These are phyloP conservation scores for Fraxinus velutina DNA, from an alignment of 305 asterid species.

Conservation along the genomic window DNA sequence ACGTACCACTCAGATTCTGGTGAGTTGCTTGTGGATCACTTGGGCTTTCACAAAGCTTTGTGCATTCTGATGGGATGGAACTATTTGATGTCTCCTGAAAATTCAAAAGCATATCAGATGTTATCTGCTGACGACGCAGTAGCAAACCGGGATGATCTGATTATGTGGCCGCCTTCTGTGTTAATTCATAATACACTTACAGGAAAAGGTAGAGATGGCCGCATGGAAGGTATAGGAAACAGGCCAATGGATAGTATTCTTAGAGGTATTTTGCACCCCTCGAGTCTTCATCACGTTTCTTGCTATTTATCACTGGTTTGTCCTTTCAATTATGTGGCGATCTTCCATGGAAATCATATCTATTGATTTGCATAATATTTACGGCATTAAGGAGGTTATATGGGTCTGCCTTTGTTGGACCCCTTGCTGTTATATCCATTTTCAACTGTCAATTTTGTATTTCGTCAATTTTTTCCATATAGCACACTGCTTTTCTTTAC, in stretches of 20 bases:
- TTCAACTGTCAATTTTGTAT: slow-evolving; percentile 2
- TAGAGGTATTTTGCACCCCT: slow-evolving; percentile 65
- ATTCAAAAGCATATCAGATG: slow-evolving; percentile 80
- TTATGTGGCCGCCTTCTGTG: slow-evolving; percentile 95
- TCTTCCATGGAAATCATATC: slow-evolving; percentile 21
- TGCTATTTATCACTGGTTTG: slow-evolving; percentile 27
- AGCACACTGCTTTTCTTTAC: not conserved
- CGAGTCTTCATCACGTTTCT: slow-evolving; percentile 24
- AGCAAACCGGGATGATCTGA: slow-evolving; percentile 70
- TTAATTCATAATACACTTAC: slow-evolving; percentile 80
- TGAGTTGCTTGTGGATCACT: slow-evolving; percentile 72
- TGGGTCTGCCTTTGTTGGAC: not conserved
- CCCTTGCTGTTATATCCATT: not conserved
- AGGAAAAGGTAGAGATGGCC: slow-evolving; percentile 82
- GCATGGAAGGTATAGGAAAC: slow-evolving; percentile 97
- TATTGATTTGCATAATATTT: slow-evolving; percentile 11
- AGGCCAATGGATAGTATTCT: slow-evolving; percentile 86
- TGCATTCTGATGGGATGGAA: slow-evolving; percentile 97
- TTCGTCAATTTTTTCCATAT: not conserved
- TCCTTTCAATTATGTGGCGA: slow-evolving; percentile 23
- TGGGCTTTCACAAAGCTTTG: slow-evolving; percentile 85
- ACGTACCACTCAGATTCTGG: slow-evolving; percentile 63
- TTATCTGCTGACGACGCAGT: slow-evolving; percentile 69
- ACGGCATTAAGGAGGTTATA: slow-evolving; percentile 4
- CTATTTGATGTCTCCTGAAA: slow-evolving; percentile 69